Base-by-base conservation (phyloP, 1,139 yeast genomes). In the Sugiyamaella paludigena region DNA sequence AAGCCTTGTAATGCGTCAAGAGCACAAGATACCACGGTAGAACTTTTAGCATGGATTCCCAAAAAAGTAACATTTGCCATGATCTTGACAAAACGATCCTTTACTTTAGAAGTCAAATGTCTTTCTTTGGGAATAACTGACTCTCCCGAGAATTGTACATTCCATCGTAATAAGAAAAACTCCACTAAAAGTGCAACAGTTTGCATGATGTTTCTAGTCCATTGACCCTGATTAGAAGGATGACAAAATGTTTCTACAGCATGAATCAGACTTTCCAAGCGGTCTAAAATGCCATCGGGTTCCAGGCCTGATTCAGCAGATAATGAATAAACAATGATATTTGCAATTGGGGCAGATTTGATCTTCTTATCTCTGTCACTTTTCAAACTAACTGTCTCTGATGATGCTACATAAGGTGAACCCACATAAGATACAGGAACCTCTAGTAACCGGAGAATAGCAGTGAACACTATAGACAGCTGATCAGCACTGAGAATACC, bases 211-310 rank as follows among this genome's bases (percentile, higher is more conserved):
- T 85, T 74, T 39, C 78, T 69, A 1, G 95, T 79, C 98, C 98
- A 91, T 19, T 78, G 77, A 0, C 97, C 98, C 15, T 76, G 69
- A 64, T 91, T 91, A 0, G 98, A 89, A 4, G 98, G 98, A 67
- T 92, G 97, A 10, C 83, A 83, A 67, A 84, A 87, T 33, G 96
- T 87, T 56, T 81, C 84, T n/a, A 89, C 73, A 0, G 95, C 82
- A 54, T 83, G 82, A 27, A 84, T 62, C 37, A 87, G 69, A 0
- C 80, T 75, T 36, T 74, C 73, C 12, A 92, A 60, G 36, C 76
- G 72, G 10, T 74, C 78, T 57, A 86, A 64, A 11, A 84, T 75
- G 2, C 79, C 79, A n/a, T 70, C 76, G 4, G 73, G 68, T 34
- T 68, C 60, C 30, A 60, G 39, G 36, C 59, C 53, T 33, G 43